Evolutionary conservation across 108 stramenopile genomes (phyloP).

Genomic region (Discostella stelligeroides): DNA sequence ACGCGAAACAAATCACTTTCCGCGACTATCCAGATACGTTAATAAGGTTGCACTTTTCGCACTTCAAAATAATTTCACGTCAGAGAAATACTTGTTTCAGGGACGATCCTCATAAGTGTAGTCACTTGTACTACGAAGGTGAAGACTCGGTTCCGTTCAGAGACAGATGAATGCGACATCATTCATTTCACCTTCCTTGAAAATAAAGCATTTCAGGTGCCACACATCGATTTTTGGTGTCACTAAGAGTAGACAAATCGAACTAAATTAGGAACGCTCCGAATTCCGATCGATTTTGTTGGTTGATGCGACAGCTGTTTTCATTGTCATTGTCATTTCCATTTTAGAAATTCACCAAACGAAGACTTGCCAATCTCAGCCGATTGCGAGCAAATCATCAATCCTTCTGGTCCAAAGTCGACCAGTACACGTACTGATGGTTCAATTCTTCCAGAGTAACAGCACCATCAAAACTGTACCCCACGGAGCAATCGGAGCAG

Average conservation of each 20-base stretch:
- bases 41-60: conserved; percentile 26
- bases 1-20: no score
- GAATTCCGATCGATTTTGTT: no score
- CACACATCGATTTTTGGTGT: no score
- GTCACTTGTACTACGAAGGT: conserved; percentile 24
- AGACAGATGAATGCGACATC: conserved; percentile 10
- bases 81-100: conserved; percentile 31
- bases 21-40: conserved; percentile 17
- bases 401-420: conserved; percentile 5
- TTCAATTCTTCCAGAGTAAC: conserved; percentile 37
- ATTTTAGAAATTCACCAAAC: background rate
- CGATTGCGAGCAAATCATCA: background rate
- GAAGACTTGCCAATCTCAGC: no score
- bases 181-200: no score
- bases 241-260: no score
- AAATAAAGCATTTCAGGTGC: no score
- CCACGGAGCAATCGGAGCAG: conserved; percentile 7
- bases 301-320: no score
- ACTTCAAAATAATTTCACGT: conserved; percentile 21
- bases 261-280: no score
- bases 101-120: conserved; percentile 34
- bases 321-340: no score
- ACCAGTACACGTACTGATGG: conserved; percentile 35
- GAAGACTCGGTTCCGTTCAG: conserved; percentile 11
- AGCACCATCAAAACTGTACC: conserved; percentile 32